Evolutionary conservation across 495 filamentous ascomycete genomes (phyloP), one percentile per base, ranked within the genome.

Genomic region (Viridothelium virens): DNA sequence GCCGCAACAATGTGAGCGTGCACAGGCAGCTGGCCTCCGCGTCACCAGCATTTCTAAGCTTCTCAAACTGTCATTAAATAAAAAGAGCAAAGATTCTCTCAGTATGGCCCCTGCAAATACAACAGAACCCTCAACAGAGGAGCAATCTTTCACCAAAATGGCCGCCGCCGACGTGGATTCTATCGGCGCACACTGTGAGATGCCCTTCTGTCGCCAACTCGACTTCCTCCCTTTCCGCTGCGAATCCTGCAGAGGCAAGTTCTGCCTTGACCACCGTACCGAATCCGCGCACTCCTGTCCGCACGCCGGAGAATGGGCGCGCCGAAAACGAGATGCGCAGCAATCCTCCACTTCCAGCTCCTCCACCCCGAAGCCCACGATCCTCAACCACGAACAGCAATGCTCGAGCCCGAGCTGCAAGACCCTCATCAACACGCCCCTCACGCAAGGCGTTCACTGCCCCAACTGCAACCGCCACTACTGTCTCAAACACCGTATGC

Each of bases 151-250:
- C 75, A 87, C 81, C 12, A 78, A 79, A 73, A 86, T 87, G 77
- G 82, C 87, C 70, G 81, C 87, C 71, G 77, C 78, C 72, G 78
- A 96, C 78, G 84, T 90, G 46, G 87, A 88, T 69, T 83, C 90
- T 11, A 89, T 97, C 75, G 94, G 94, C 71, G 85, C 86, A 64
- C 91, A 96, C 80, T 98, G 94, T 82, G 86, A 97, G 77, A 87
- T 89, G 78, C 78, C 85, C 69, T 92, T 90, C 82, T 98, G 94
- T 83, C 86, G 92, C 74, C 87, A 90, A 73, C 89, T 97, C 59
- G 95, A 97, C 79, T 97, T 97, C 79, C 87, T 98, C 11, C 94
- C 94, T 47, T 98, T 97, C 79, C 83, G 85, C 70, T 98, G 94
- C 82, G 89, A 94, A 77, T 92, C 87, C 74, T 98, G 94, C 72